Evolutionary conservation across 208 protist species (phyloP), one percentile per base, ranked within the genome.

Genomic region (Histomonas meleagridis): DNA sequence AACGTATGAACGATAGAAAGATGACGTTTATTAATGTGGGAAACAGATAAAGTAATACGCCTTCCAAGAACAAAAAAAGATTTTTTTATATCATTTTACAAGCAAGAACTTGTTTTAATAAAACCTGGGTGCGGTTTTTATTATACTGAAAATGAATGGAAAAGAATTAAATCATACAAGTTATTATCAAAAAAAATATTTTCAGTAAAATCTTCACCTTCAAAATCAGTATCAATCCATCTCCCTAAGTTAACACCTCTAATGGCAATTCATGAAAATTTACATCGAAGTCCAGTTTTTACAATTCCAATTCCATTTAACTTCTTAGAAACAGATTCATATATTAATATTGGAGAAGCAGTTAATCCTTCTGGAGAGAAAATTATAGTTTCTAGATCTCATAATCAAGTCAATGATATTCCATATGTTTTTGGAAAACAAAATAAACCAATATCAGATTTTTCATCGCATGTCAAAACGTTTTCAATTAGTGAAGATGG

Each of bases 201-300:
- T 18, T 43, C n/a, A 55, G 23, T 14, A 38, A 23, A 43, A 38
- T 23, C n/a, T 57, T 86, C 76, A 86, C 76, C 51, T 57, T 51
- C 38, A 7, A 14, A 46, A 55, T 57, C n/a, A 86, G 32, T 51
- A 43, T 43, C 46, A 21, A 0, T 86, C 7, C 76, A 86, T 38
- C 38, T 86, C 7, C 76, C 76, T 1, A 86, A 51, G 28, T 4
- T 86, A 38, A 86, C 76, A 18, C 76, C 76, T 32, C 10, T 86
- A 35, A 38, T 86, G 55, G 76, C 76, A 57, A 55, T 86, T 55
- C 76, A 86, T n/a, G 76, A 86, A 51, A 86, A 43, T 51, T 23
- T 26, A 53, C 0, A 1, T 10, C 23, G 16, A 26, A 26, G 46
- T 5, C 51, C 7, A 12, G 43, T 86, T 51, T 53, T 86, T 18